Base-by-base conservation (phyloP, 768 basidiomycete genomes). In the Rhizopogon rudus region DNA sequence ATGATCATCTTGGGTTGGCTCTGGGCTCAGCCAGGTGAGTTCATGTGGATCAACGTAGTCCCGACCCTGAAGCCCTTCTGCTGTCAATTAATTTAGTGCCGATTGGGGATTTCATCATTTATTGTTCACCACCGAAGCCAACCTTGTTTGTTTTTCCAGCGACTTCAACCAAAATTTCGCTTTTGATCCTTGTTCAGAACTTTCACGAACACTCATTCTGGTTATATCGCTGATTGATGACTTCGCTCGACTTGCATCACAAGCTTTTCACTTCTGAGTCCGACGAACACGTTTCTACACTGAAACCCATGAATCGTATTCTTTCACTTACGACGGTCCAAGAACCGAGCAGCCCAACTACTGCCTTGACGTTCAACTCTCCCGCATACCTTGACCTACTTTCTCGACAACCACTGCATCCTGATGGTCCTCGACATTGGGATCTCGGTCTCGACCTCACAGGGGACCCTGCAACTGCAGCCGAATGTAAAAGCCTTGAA, bases 181-280 rank as follows among this genome's bases (percentile, higher is more conserved):
- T 52, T 46, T 37, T 3, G 50, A 8, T 39, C 33, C 12, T 35
- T 53, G 49, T 53, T 39, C 54, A 31, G 41, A 10, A 53, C 53
- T 54, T 52, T 55, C 52, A 48, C 40, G 40, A 29, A 59, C 67
- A 25, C 43, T 70, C 60, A 10, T 12, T 37, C 35, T 13, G 35
- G 35, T 25, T 12, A 37, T 4, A 37, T 37, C 35, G 10, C 12
- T 42, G 56, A 51, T 44, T 40, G n/a, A 87, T 87, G 86, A 78
- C 82, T 53, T 81, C 81, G 51, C 66, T 84, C 51, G 77, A 79
- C 65, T 75, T 84, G 50, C 83, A 85, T 67, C 78, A 82, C 61
- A 73, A 78, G 33, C 63, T 82, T 53, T 79, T 79, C 66, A 58
- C 73, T 45, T 67, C 73, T 33, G 75, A 76, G 20, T 61, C 57